Evolutionary conservation across 2,329 filamentous ascomycete species (phyloP), one percentile per base, ranked within the genome.

Genomic region (Pestalotiopsis sp.): DNA sequence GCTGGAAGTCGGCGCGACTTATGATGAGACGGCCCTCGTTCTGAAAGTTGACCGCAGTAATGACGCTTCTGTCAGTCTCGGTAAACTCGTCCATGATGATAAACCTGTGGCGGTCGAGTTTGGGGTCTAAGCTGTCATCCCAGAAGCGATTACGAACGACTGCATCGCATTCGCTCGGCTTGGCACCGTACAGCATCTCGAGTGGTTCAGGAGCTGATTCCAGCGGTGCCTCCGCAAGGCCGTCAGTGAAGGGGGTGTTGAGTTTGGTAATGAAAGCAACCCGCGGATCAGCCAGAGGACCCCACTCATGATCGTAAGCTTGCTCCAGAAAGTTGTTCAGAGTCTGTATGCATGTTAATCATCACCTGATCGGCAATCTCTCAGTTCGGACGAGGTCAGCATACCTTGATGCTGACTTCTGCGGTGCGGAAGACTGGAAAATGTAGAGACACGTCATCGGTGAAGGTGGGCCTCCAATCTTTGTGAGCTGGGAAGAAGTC

Each of bases 181-280:
- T 62, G 59, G 25, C 59, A 62, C 59, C 59, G 59, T 40, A 62
- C 59, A 62, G 31, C 25, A 11, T 23, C 20, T 62, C 59, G 13
- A 23, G 13, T 36, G 14, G n/a, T 36, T 40, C 59, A 40, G 59
- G 59, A 17, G 59, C 17, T 40, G 59, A 62, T 36, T 2, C 31
- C 2, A 62, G 59, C 59, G 59, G 59, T 25, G 27, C 25, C 25
- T 62, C 27, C 31, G 59, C 59, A 13, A 62, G 31, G 17, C 59
- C 59, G 9, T 62, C 59, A 36, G 59, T 62, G 4, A 62, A 62
- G 31, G 59, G 27, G 27, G 23, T 13, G 9, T 36, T 6, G 25
- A 62, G 59, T 62, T 62, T 62, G 59, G 59, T 38, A 25, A 62
- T 62, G 36, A 62, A 62, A 17, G 59, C 59, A 38, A 62, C 59